Conservation (phyloP, 2,329 filamentous ascomycete genomes). For the Ampelomyces quisqualis region DNA sequence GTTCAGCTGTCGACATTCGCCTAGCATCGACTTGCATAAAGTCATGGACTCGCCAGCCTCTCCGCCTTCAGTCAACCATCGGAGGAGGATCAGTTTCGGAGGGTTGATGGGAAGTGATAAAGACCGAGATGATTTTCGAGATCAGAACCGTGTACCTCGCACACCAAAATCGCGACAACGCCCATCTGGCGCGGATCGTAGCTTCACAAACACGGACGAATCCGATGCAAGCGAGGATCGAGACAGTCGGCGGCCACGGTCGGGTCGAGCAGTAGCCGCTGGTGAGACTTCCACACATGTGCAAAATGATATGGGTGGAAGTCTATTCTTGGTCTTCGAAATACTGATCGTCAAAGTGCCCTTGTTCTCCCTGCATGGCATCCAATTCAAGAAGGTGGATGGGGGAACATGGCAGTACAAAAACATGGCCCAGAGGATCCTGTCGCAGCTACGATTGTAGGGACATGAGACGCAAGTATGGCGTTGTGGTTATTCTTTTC, state of each 20-base stretch:
- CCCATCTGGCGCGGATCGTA: constrained; percentile 60
- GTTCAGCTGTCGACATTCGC: constrained; percentile 83
- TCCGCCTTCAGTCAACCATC: constrained; percentile 54
- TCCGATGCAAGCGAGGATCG: constrained; percentile 70
- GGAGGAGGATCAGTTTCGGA: constrained; percentile 80
- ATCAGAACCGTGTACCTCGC: constrained; percentile 56
- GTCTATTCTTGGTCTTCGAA: constrained; percentile 84
- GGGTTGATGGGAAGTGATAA: constrained; percentile 58
- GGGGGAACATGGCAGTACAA: constrained; percentile 99
- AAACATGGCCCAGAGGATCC: constrained; percentile 94
- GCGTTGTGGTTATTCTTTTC: constrained; percentile 13
- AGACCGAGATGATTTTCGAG: constrained; percentile 69
- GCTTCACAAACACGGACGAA: constrained; percentile 83
- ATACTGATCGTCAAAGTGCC: constrained; percentile 98
- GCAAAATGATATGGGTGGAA: constrained; percentile 82
- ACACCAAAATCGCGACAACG: constrained; percentile 52
- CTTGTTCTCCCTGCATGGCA: constrained; percentile 85
- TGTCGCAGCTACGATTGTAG: constrained; percentile 80
- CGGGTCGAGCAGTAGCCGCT: constrained; percentile 52
- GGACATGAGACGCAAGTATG: constrained; percentile 13
- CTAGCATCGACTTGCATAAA: constrained; percentile 83
- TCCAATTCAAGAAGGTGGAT: constrained; percentile 95
- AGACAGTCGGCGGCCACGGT: constrained; percentile 46
- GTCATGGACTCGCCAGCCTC: constrained; percentile 58
- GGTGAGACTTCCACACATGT: constrained; percentile 92